Conservation (phyloP, 495 filamentous ascomycete genomes). For the Talaromyces trachyspermus region DNA sequence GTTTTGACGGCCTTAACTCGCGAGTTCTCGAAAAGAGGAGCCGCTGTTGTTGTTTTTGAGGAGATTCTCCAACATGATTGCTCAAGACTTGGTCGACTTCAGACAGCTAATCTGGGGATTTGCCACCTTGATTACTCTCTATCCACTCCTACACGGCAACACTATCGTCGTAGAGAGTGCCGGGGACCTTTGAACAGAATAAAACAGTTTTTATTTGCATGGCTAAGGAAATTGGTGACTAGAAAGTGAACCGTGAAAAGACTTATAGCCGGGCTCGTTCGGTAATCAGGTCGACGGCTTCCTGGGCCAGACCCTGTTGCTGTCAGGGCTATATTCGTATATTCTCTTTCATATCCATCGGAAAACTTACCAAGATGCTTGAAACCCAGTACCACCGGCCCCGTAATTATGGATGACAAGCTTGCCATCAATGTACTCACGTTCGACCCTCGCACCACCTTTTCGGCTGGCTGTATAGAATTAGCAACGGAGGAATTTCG, state of each 20-base stretch:
- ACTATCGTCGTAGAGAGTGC: not conserved
- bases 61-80: slow-evolving; percentile 1
- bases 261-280: slow-evolving; percentile 1
- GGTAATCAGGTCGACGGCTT: slow-evolving; percentile 3
- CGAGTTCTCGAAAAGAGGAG: not conserved
- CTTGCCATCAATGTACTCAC: slow-evolving; percentile 13
- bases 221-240: not conserved
- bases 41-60: not conserved
- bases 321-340: not conserved
- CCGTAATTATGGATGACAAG: slow-evolving; percentile 30
- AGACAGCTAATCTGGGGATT: not conserved
- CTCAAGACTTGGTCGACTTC: slow-evolving; percentile 1
- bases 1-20: not conserved
- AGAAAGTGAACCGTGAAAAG: slow-evolving; percentile 1
- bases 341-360: not conserved
- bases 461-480: slow-evolving; percentile 14
- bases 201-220: not conserved
- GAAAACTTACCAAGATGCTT: slow-evolving; percentile 8
- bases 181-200: not conserved
- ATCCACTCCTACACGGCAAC: not conserved
- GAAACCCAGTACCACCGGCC: slow-evolving; percentile 15
- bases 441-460: slow-evolving; percentile 25
- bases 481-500: slow-evolving; percentile 8
- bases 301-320: slow-evolving; percentile 2
- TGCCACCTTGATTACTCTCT: not conserved